Percentiles rank a stretch among this genome's conserved stretches.
Evolutionary conservation across 225 moss, liverwort and hornwort genomes (phyloP).

Genomic region (Bryum argenteum): DNA sequence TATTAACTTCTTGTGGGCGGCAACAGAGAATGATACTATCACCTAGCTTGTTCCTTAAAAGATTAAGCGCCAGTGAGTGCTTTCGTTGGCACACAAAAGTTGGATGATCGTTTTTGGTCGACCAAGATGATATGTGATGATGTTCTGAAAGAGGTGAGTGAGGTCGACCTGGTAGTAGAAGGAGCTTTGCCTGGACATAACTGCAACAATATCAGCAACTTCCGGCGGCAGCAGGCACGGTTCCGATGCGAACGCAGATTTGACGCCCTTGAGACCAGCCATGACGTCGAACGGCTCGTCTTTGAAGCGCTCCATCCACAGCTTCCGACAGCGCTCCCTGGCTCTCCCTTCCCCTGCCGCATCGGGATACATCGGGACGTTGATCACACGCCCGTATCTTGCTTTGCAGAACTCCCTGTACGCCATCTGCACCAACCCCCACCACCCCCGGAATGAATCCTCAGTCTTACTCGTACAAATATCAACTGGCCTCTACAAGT

Average conservation of each 20-base stretch:
- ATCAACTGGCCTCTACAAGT: too few relatives aligned
- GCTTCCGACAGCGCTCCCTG: conserved; percentile 55
- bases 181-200: conserved; percentile 80
- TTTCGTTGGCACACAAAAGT: too few relatives aligned
- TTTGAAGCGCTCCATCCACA: conserved; percentile 55
- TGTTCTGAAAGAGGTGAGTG: too few relatives aligned
- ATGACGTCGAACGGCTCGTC: conserved; percentile 71
- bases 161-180: conserved; percentile 95
- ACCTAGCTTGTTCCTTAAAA: too few relatives aligned
- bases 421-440: conserved; percentile 39
- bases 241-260: conserved; percentile 25
- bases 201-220: conserved; percentile 50
- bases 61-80: too few relatives aligned
- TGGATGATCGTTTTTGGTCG: too few relatives aligned
- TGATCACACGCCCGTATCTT: conserved; percentile 57
- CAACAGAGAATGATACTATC: too few relatives aligned
- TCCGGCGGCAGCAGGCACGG: conserved; percentile 23
- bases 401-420: conserved; percentile 68
- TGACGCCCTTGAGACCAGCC: conserved; percentile 16
- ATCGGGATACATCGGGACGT: conserved; percentile 54
- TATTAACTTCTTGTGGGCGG: too few relatives aligned
- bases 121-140: too few relatives aligned
- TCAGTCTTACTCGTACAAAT: too few relatives aligned
- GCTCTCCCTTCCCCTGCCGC: conserved; percentile 61
- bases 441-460: too few relatives aligned